Evolutionary conservation across 768 basidiomycete species (phyloP).

Genomic region (Grammothele lineata): DNA sequence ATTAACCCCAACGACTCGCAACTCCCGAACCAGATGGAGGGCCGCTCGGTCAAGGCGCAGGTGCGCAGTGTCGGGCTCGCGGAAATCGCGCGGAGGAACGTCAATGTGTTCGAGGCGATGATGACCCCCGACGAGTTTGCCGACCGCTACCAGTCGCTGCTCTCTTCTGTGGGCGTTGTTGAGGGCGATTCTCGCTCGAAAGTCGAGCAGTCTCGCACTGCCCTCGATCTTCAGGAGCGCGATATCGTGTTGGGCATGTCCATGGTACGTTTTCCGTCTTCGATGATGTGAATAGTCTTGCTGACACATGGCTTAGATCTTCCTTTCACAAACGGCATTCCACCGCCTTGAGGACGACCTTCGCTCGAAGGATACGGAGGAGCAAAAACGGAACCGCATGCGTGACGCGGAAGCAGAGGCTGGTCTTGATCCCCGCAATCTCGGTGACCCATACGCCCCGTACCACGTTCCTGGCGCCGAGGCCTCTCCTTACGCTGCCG

Average conservation of each 20-base stretch:
- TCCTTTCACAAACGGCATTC: conserved; percentile 83
- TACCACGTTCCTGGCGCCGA: conserved; percentile 55
- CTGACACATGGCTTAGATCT: conserved; percentile 56
- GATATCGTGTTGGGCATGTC: conserved; percentile 81
- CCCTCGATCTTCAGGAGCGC: conserved; percentile 54
- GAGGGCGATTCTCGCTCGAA: conserved; percentile 59
- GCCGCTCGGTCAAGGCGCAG: conserved; percentile 87
- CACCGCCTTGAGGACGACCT: conserved; percentile 85
- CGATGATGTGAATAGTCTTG: not conserved
- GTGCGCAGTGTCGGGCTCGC: conserved; percentile 76
- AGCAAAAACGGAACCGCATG: conserved; percentile 75
- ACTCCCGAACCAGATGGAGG: conserved; percentile 90
- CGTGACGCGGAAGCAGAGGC: conserved; percentile 73
- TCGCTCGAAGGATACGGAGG: conserved; percentile 78
- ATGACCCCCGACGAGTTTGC: conserved; percentile 87
- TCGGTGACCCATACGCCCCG: conserved; percentile 73
- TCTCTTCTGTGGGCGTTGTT: conserved; percentile 51
- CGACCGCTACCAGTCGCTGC: conserved; percentile 70
- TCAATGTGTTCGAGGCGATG: conserved; percentile 73
- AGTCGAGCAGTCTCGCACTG: conserved; percentile 53
- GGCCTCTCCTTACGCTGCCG: conserved; percentile 32
- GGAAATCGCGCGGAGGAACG: conserved; percentile 67
- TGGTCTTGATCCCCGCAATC: conserved; percentile 47
- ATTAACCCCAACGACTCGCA: conserved; percentile 95
- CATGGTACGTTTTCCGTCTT: conserved; percentile 52